Percentiles rank a stretch among this genome's conserved stretches.
Evolutionary conservation across 2,329 filamentous ascomycete species (phyloP).

Genomic region (Pyrenophora seminiperda): DNA sequence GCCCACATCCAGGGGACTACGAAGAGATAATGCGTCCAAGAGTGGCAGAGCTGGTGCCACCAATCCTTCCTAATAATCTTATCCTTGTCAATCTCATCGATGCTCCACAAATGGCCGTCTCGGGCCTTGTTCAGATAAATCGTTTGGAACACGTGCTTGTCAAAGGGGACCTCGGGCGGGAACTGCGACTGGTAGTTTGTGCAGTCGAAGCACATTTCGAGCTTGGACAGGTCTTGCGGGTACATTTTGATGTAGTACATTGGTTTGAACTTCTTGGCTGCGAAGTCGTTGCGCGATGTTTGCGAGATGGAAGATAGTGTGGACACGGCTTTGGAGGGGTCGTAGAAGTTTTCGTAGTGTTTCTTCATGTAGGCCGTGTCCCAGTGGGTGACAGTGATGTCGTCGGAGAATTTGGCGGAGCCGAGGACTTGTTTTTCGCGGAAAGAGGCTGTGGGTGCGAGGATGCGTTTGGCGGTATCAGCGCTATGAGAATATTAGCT

Average conservation of each 20-base stretch:
- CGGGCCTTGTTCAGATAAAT: slow-evolving; percentile 67
- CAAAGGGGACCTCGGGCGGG: slow-evolving; percentile 57
- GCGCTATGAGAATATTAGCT: slow-evolving; percentile 40
- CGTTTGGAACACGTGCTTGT: slow-evolving; percentile 71
- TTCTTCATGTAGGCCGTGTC: slow-evolving; percentile 69
- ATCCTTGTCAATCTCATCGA: slow-evolving; percentile 61
- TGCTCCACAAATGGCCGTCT: slow-evolving; percentile 62
- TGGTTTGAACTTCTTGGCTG: slow-evolving; percentile 61
- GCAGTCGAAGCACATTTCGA: slow-evolving; percentile 72
- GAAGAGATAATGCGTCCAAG: slow-evolving; percentile 66
- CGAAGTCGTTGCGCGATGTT: slow-evolving; percentile 50
- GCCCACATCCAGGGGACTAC: slow-evolving; percentile 76
- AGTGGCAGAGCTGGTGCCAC: slow-evolving; percentile 71
- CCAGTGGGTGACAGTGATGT: slow-evolving; percentile 72
- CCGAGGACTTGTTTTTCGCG: slow-evolving; percentile 70
- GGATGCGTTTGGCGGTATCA: slow-evolving; percentile 63
- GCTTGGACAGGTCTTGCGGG: slow-evolving; percentile 59
- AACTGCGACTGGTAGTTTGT: slow-evolving; percentile 78
- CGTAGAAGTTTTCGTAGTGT: slow-evolving; percentile 69
- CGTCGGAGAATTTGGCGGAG: slow-evolving; percentile 71
- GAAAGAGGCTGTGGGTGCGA: slow-evolving; percentile 63
- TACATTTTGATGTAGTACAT: slow-evolving; percentile 72
- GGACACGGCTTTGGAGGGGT: slow-evolving; percentile 53
- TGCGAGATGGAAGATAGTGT: slow-evolving; percentile 52
- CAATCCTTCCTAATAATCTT: slow-evolving; percentile 68